Evolutionary conservation across 768 basidiomycete genomes (phyloP), one percentile per base, ranked within the genome.

Genomic region (Tephrocybe sp.): DNA sequence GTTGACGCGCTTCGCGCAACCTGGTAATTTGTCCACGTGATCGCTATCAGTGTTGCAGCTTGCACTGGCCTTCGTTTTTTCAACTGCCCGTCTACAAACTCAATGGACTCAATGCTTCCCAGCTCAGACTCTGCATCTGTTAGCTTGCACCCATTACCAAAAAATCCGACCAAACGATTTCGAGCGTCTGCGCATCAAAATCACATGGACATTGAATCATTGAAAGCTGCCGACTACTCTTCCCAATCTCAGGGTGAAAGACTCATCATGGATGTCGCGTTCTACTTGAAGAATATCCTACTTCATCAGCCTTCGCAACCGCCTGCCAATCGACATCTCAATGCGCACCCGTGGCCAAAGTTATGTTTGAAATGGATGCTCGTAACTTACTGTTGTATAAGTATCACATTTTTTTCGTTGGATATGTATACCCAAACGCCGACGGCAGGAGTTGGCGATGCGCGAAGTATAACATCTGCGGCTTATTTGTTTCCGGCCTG

Each of bases 141-240:
- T 40, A 76, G 72, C 52, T 68, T 77, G 51, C 76, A 76, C 58
- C 65, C 77, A 31, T 79, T 76, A 13, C 65, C 64, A 16, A 63
- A 69, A 10, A 72, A 72, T 17, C 70, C 75, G 13, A 65, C 71
- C 31, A 72, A 77, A 49, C 77, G 77, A 41, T 57, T 70, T 22
- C 64, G 73, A 41, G 52, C 66, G 7, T 56, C 60, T 12, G 61
- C 39, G 34, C 39, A 56, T 12, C 56, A 51, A 45, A 52, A 30
- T 16, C 50, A 36, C 32, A 23, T 42, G 40, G 36, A 41, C 39
- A 45, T 49, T 43, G 12, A 35, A n/a, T 20, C 52, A 30, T 60
- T 54, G 41, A 16, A 50, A 31, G 39, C 31, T 26, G 23, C 48
- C 26, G 6, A 34, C 12, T 17, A 34, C 30, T 19, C 16, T 30